Evolutionary conservation across 2,329 filamentous ascomycete species (phyloP).

Genomic region (Colletotrichum kahawae): DNA sequence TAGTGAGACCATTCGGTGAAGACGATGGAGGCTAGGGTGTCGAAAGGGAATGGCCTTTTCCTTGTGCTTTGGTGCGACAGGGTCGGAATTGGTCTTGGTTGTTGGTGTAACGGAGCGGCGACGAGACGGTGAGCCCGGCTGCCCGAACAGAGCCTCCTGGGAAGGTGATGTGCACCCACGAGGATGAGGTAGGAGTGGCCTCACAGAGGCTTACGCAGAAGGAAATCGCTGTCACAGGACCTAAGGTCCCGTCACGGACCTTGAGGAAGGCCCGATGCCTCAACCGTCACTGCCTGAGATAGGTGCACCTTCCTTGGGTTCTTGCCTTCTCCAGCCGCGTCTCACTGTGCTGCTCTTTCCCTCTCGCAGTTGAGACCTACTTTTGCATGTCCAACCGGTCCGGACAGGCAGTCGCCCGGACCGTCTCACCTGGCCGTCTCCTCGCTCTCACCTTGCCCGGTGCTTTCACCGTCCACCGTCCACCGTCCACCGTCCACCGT

Average conservation of each 20-base stretch:
- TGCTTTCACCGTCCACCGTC: neutral
- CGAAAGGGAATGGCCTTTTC: neutral
- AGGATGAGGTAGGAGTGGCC: neutral
- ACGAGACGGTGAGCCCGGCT: neutral
- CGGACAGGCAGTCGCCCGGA: neutral
- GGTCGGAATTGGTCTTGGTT: neutral
- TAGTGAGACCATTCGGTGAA: neutral
- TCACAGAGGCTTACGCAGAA: neutral
- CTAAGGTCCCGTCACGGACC: neutral
- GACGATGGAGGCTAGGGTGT: neutral
- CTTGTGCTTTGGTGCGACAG: neutral
- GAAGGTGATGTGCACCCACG: neutral
- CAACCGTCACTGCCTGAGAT: neutral
- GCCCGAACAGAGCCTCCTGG: neutral
- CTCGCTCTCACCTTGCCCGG: neutral
- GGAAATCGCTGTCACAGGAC: neutral
- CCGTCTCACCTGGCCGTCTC: neutral
- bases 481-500: neutral
- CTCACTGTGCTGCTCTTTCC: neutral
- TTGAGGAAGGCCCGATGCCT: neutral
- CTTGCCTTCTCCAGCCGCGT: neutral
- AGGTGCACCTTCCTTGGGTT: neutral
- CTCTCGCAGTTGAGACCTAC: neutral
- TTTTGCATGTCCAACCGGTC: neutral
- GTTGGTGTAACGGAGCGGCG: neutral